Evolutionary conservation across 805 yeast genomes (phyloP).

Genomic region (Torulaspora franciscae): DNA sequence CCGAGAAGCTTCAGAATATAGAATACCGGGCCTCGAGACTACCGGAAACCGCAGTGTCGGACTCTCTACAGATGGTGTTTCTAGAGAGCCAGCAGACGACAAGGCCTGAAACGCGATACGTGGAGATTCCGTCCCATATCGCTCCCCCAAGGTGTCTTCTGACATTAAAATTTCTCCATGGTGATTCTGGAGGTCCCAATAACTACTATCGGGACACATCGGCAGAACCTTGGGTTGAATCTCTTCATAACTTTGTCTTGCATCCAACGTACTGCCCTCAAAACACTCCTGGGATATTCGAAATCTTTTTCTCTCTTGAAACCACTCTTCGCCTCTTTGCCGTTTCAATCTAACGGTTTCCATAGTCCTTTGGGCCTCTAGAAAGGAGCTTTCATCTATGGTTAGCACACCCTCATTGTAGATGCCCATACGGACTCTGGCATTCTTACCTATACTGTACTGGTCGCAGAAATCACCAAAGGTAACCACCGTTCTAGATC

Average conservation of each 20-base stretch:
- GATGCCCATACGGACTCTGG: conserved; percentile 9
- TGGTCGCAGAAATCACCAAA: conserved; percentile 10
- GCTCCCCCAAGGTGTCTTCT: conserved; percentile 4
- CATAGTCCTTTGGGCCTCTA: neutral
- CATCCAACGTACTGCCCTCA: conserved; percentile 12
- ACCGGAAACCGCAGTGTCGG: neutral
- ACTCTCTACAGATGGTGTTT: neutral
- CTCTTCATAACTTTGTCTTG: neutral
- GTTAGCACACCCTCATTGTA: conserved; percentile 8
- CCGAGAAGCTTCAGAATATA: conserved; percentile 4
- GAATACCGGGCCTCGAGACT: neutral
- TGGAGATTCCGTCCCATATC: neutral
- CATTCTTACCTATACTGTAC: conserved; percentile 4
- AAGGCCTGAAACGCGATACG: neutral
- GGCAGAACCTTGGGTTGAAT: conserved; percentile 1
- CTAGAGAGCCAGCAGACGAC: neutral
- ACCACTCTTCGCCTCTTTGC: conserved; percentile 1
- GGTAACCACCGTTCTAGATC: conserved; percentile 5
- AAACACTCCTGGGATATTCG: conserved; percentile 1
- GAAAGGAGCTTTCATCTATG: conserved; percentile 10
- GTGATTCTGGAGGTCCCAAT: neutral
- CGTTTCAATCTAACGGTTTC: neutral
- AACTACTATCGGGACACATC: neutral
- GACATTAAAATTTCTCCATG: conserved; percentile 6
- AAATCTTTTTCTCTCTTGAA: neutral